Conservation (phyloP, 2,329 filamentous ascomycete species). For the Clarireedia hainanense region DNA sequence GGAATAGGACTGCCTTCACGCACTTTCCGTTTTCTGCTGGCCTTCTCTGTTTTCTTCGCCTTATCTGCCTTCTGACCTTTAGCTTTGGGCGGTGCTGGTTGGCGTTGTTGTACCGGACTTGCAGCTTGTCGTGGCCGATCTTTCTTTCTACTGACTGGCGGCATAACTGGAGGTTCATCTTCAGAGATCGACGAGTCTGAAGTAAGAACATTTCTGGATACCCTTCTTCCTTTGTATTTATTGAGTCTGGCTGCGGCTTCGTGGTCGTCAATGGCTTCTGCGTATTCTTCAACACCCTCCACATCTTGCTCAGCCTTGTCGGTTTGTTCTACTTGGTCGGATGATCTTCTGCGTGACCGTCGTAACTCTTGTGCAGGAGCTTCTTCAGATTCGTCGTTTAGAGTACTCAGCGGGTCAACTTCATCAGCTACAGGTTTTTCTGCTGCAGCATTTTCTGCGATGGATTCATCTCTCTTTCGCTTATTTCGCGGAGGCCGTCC, state of each 20-base stretch:
- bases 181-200: slow-evolving; percentile 32
- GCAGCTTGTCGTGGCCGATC: slow-evolving; percentile 8
- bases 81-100: slow-evolving; percentile 28
- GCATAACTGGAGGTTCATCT: slow-evolving; percentile 19
- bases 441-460: too few relatives aligned
- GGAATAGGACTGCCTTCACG: slow-evolving; percentile 41
- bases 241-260: slow-evolving; percentile 30
- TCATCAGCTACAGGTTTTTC: not conserved
- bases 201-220: slow-evolving; percentile 25
- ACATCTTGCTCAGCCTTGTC: not conserved
- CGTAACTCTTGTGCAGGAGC: not conserved
- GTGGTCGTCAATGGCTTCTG: slow-evolving; percentile 29
- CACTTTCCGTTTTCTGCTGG: slow-evolving; percentile 21
- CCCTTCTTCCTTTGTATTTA: slow-evolving; percentile 33
- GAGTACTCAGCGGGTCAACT: not conserved
- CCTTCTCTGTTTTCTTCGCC: not conserved
- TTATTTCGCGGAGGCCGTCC: slow-evolving; percentile 17
- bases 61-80: slow-evolving; percentile 21
- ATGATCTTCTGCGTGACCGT: not conserved
- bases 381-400: not conserved
- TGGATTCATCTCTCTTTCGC: slow-evolving; percentile 15
- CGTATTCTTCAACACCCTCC: slow-evolving; percentile 12
- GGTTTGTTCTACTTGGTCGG: not conserved
- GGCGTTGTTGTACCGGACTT: slow-evolving; percentile 18
- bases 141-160: slow-evolving; percentile 10